Evolutionary conservation across 169 alveolate species (phyloP), one percentile per base, ranked within the genome.

Genomic region (Eimeria sp.): DNA sequence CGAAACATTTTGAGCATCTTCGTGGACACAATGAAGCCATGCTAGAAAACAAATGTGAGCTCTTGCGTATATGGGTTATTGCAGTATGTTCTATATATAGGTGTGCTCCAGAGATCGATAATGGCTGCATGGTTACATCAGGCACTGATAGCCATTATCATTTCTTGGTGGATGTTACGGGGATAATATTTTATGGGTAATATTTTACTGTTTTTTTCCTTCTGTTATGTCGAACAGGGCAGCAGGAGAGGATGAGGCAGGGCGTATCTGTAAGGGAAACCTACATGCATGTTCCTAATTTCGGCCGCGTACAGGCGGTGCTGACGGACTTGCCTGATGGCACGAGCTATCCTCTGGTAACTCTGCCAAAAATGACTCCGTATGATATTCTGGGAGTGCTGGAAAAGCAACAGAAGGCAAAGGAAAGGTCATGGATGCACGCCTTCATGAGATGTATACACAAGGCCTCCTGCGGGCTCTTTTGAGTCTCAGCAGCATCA

Each of bases 301-400:
- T 91, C 96, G 96, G 96, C 33, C 96, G 96, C 71, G 87, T 91
- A 85, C 96, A 91, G 83, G 91, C 56, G 52, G 27, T 91, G 16
- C 72, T 49, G 60, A 64, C 91, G 4, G 80, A 82, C 27, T 87
- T 64, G 37, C 72, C 83, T 1, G 96, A 91, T 56, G 91, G 96
- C 27, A 91, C 96, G 62, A 78, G 88, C 11, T 91, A 91, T 49
- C 96, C 96, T 27, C 85, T 91, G 40, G 87, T 91, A 74, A 91
- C 96, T 37, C 89, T 91, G 0, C 96, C 96, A 2, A 91, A 91
- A 68, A 91, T 91, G 96, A 82, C 96, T n/a, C 96, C 96, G 18
- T 60, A 68, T 25, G 96, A 91, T 43, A 91, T 91, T 37, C 89
- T 91, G 77, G 43, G n/a, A n/a, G 87, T 78, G 66, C 58, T 91